Evolutionary conservation across 768 basidiomycete species (phyloP).

Genomic region (Hericium erinaceus): DNA sequence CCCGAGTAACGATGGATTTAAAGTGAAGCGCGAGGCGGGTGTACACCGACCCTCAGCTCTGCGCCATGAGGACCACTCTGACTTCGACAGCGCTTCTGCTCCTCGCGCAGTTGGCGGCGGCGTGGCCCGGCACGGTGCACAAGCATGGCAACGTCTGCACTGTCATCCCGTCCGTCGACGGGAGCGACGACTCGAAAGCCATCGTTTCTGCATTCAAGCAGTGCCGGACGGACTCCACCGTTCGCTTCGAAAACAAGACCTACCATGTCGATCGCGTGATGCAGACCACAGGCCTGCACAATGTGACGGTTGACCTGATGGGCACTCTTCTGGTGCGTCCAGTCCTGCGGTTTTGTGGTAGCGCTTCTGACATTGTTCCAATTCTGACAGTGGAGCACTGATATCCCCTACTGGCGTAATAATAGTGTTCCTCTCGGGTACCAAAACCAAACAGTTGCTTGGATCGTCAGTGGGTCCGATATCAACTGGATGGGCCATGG

Average conservation of each 20-base stretch:
- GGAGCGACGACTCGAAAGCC: conserved; percentile 20
- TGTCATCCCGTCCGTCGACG: conserved; percentile 6
- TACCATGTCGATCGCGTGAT: background rate
- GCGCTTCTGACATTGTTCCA: background rate
- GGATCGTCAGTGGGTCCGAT: conserved; percentile 23
- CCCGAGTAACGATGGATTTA: no score
- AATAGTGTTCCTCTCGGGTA: background rate
- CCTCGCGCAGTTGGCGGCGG: background rate
- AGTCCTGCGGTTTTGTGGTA: background rate
- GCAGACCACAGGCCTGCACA: background rate
- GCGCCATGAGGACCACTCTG: background rate
- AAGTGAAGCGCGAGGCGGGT: no score
- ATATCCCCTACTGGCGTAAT: background rate
- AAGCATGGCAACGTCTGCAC: conserved; percentile 5
- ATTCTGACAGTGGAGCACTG: background rate
- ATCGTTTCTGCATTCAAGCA: conserved; percentile 15
- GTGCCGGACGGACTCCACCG: background rate
- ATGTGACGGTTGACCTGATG: background rate
- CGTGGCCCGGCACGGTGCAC: background rate
- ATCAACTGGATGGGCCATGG: conserved; percentile 23
- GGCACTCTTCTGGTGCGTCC: background rate
- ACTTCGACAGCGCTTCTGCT: background rate
- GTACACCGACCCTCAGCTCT: background rate
- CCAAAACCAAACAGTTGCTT: background rate
- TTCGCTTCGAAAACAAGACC: background rate